Evolutionary conservation across 139 green algal species (phyloP), one percentile per base, ranked within the genome.

Genomic region (Coccomyxa sp.): DNA sequence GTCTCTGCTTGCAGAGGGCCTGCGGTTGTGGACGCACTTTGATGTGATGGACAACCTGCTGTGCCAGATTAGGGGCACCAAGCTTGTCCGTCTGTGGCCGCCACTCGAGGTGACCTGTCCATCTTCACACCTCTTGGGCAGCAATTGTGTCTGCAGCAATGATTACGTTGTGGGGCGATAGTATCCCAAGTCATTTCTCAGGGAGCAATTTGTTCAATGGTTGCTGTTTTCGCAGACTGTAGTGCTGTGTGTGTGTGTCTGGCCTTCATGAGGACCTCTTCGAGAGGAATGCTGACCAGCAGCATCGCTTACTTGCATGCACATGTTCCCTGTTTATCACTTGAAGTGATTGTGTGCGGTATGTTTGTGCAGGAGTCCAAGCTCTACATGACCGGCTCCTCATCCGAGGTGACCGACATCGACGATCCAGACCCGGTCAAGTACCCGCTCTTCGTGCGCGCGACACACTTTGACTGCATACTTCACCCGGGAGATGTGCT

Each of bases 41-140:
- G 91, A 94, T 80, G 85, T 90, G 25, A 93, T 92, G 89, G 88
- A 91, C 83, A 94, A 92, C 86, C 18, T 92, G 51, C 87, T 94
- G 27, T 80, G 92, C 16, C 89, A 93, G 82, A 77, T 93, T 67
- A 67, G 77, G 31, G 91, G 91, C 31, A 81, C 71, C 75, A 94
- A 94, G 87, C 82, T 80, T 13, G 83, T 93, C 63, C 84, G 90
- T 66, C 81, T 94, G 79, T 93, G 89, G 84, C 86, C 85, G 13
- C 91, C 91, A 31, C 67, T 66, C 58, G 23, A 79, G 74, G 38
- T 51, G 7, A 51, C 7, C 38, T 51, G 7, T 51, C 38, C 7
- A 7, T 51, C 38, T 51, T 7, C 38, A 51, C 38, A 51, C 38
- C 38, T 51, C 38, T n/a, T n/a, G 7, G 38, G 38, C 38, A 51